Percentiles rank a stretch among this genome's conserved stretches.
Evolutionary conservation across 2,329 filamentous ascomycete genomes (phyloP).

Genomic region (Raffaelea ambrosiae): DNA sequence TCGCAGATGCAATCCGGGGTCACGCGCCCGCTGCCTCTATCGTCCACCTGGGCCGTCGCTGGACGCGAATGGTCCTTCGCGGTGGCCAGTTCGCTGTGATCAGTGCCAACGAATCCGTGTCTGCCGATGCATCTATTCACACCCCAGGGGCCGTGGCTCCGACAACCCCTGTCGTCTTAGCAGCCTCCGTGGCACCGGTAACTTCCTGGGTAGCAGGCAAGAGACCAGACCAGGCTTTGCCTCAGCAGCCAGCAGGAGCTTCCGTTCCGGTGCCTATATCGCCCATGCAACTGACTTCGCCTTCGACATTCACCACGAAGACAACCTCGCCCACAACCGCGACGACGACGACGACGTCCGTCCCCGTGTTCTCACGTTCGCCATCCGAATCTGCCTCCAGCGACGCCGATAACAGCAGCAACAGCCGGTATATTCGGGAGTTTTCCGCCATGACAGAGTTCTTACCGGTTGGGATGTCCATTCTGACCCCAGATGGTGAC

Average conservation of each 20-base stretch:
- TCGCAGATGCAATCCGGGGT: background rate
- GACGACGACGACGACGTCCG: constrained; percentile 3
- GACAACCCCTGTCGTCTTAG: too few relatives aligned
- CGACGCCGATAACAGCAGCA: background rate
- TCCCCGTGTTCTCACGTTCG: background rate
- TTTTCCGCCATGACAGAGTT: constrained; percentile 66
- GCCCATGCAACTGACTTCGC: too few relatives aligned
- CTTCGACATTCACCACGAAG: background rate
- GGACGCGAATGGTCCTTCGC: constrained; percentile 12
- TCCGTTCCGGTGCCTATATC: too few relatives aligned
- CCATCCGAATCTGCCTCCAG: background rate
- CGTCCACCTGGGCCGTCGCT: constrained; percentile 6
- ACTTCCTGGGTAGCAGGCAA: too few relatives aligned
- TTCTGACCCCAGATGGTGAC: constrained; percentile 54
- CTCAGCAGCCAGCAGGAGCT: too few relatives aligned
- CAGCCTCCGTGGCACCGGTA: too few relatives aligned
- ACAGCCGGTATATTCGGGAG: constrained; percentile 45
- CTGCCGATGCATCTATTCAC: too few relatives aligned
- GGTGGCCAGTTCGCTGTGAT: constrained; percentile 8
- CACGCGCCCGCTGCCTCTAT: background rate
- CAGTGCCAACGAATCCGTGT: constrained; percentile 7
- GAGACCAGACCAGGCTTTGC: too few relatives aligned
- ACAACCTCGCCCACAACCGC: background rate
- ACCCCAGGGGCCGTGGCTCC: background rate
- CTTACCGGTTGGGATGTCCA: constrained; percentile 66